phyloP scores from a whole-genome alignment of 2,329 filamentous ascomycete genomes.

The Ophiosphaerella herpotricha region DNA sequence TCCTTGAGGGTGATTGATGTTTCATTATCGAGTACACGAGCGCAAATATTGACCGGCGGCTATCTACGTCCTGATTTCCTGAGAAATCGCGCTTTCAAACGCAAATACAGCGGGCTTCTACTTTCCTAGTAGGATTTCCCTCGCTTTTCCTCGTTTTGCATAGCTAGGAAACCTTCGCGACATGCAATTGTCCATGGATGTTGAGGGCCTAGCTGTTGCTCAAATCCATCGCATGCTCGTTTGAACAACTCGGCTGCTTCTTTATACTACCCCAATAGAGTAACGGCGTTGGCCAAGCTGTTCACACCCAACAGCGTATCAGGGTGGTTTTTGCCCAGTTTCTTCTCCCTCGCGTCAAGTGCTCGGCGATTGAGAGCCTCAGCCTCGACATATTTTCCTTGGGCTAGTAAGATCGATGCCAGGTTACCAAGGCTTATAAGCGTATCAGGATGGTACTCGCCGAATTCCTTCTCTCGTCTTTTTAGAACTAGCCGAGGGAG shows the following conservation, averaged over 20 bases:
- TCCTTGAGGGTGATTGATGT: no score
- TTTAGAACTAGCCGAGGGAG: background rate
- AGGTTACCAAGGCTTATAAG: conserved; percentile 7
- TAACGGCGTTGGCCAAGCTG: background rate
- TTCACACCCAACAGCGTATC: background rate
- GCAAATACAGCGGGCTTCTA: no score
- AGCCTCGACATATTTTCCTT: conserved; percentile 2
- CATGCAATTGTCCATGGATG: background rate
- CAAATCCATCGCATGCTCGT: background rate
- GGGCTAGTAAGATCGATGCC: background rate
- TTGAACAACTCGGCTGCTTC: background rate
- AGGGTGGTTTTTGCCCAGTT: background rate
- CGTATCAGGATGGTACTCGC: conserved; percentile 3
- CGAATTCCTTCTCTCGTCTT: background rate
- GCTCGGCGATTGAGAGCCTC: background rate
- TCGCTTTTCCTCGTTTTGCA: background rate
- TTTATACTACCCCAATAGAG: background rate
- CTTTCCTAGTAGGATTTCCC: no score
- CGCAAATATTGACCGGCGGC: no score
- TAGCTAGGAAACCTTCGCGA: background rate
- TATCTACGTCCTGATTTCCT: no score
- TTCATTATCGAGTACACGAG: no score
- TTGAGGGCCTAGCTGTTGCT: background rate
- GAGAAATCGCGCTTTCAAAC: no score
- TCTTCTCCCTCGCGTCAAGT: background rate